Evolutionary conservation across 257 asterid genomes (phyloP).

Genomic region (Salvia rosmarinus): DNA sequence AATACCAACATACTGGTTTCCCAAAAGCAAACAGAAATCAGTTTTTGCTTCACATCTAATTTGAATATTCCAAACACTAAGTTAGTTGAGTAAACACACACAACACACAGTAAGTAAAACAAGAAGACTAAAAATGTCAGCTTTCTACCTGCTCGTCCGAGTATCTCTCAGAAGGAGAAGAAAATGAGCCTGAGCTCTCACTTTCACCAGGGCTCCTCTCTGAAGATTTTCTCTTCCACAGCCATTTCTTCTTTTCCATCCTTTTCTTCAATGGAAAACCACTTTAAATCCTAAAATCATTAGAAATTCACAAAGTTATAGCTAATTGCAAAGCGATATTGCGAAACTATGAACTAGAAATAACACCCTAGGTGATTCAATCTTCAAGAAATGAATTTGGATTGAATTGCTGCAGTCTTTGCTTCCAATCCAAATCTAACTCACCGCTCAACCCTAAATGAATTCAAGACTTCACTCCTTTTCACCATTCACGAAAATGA

Average conservation of each 20-base stretch:
- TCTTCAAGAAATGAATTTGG: constrained; percentile 31
- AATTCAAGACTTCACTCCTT: constrained; percentile 25
- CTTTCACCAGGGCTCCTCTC: constrained; percentile 77
- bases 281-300: constrained; percentile 13
- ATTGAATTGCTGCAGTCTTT: constrained; percentile 36
- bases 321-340: not conserved
- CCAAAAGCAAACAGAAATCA: not conserved
- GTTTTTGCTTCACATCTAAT: not conserved
- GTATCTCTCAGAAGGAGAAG: constrained; percentile 68
- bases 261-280: constrained; percentile 22
- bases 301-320: constrained; percentile 1
- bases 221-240: constrained; percentile 67
- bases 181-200: constrained; percentile 69
- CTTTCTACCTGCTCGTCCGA: constrained; percentile 68
- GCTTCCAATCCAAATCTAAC: constrained; percentile 47
- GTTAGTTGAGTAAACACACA: not conserved
- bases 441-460: constrained; percentile 14
- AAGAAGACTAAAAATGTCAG: not conserved
- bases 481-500: constrained; percentile 23
- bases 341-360: constrained; percentile 14
- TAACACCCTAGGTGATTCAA: constrained; percentile 31
- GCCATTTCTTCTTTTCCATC: constrained; percentile 82
- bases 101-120: not conserved
- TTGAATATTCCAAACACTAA: too few species aligned
- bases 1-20: not conserved